A percentile compares a stretch with the other conserved stretches of the same genome.
Evolutionary conservation across 306 rosid genomes (phyloP).

Genomic region (Corylus avellana): DNA sequence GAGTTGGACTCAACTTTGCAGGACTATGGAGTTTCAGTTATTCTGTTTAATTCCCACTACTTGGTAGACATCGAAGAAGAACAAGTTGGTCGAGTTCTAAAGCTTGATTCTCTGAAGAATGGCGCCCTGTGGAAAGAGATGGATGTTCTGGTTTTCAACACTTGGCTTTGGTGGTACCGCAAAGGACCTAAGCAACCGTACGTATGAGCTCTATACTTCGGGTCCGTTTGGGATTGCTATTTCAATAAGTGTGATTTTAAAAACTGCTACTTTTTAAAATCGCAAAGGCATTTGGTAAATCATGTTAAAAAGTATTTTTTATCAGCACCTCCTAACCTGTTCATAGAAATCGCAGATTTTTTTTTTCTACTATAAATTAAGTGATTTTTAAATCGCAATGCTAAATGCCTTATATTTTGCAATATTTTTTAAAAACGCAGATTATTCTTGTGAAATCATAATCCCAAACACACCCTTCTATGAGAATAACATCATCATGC

Average conservation of each 20-base stretch:
- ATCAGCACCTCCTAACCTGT: no score
- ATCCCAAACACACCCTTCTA: neutral
- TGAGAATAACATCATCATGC: neutral
- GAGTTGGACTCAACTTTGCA: conserved; percentile 15
- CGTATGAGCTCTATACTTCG: conserved; percentile 36
- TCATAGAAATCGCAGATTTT: no score
- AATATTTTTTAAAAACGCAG: no score
- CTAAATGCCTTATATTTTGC: no score
- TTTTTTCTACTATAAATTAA: no score
- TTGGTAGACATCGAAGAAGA: conserved; percentile 68
- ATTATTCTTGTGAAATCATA: no score
- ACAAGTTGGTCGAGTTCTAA: conserved; percentile 53
- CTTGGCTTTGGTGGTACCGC: conserved; percentile 89
- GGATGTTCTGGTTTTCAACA: conserved; percentile 69
- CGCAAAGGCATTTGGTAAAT: no score
- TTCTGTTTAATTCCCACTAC: conserved; percentile 29
- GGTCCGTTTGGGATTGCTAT: no score
- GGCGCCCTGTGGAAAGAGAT: conserved; percentile 59
- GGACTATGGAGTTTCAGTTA: conserved; percentile 62
- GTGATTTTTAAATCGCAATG: no score
- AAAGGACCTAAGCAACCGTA: conserved; percentile 61
- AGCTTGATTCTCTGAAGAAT: conserved; percentile 59
- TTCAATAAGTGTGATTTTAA: no score
- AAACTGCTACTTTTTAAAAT: no score
- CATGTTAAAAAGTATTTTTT: no score